Percentiles rank a stretch among this genome's conserved stretches.
phyloP scores from a whole-genome alignment of 192 early-diverging fungal genomes.

The Paraglomus brasilianum region DNA sequence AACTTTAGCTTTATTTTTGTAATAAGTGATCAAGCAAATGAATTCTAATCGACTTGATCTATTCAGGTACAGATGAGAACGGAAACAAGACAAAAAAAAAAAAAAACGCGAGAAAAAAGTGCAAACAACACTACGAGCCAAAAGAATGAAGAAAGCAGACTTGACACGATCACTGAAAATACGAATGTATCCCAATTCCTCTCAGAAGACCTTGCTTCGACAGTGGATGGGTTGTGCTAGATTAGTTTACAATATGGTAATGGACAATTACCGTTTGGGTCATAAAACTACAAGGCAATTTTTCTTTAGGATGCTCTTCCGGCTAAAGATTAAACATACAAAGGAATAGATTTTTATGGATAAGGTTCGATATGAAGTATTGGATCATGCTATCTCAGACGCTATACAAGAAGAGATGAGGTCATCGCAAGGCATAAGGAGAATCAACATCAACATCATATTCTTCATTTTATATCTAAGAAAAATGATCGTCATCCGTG shows the following conservation, averaged over 20 bases:
- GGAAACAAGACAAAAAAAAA: too few relatives aligned
- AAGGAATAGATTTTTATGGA: neutral
- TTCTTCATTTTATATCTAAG: too few relatives aligned
- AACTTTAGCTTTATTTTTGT: too few relatives aligned
- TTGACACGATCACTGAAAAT: conserved; percentile 10
- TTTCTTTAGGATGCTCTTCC: conserved; percentile 10
- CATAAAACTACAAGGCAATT: neutral
- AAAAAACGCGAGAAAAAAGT: neutral
- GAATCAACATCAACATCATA: too few relatives aligned
- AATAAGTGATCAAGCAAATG: too few relatives aligned
- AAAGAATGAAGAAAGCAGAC: too few relatives aligned
- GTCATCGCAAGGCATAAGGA: neutral
- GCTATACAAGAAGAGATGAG: neutral
- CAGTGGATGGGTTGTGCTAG: conserved; percentile 5
- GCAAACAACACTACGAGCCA: neutral
- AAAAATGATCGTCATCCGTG: too few relatives aligned
- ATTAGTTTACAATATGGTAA: conserved; percentile 14
- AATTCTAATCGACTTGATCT: too few relatives aligned
- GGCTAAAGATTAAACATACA: conserved; percentile 13
- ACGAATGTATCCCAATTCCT: conserved; percentile 24
- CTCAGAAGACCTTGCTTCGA: conserved; percentile 15
- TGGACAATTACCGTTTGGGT: neutral
- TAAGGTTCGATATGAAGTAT: conserved; percentile 2
- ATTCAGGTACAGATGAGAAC: too few relatives aligned
- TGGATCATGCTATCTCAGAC: neutral